Percentiles rank a stretch among this genome's conserved stretches.
phyloP scores from a whole-genome alignment of 495 filamentous ascomycete genomes.

The Penicillium longicatenatum region DNA sequence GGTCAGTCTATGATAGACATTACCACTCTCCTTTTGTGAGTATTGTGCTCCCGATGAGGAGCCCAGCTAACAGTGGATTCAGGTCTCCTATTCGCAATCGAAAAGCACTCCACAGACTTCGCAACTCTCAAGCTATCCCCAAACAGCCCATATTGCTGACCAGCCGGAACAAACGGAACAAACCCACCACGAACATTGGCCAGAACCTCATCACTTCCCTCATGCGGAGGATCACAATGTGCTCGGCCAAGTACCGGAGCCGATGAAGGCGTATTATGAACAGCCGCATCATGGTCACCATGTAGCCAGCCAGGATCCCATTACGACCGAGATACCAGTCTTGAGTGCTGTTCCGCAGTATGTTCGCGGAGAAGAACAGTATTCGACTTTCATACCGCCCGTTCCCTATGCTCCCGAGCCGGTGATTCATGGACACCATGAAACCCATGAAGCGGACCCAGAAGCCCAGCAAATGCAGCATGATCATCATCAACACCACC shows the following conservation, averaged over 20 bases:
- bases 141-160: neutral
- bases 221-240: slow-evolving; percentile 4
- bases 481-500: neutral
- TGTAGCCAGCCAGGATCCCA: neutral
- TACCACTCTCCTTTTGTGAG: slow-evolving; percentile 53
- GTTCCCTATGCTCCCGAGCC: slow-evolving; percentile 17
- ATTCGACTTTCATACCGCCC: slow-evolving; percentile 36
- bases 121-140: neutral
- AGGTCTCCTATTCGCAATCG: slow-evolving; percentile 18
- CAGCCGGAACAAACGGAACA: neutral
- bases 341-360: slow-evolving; percentile 46
- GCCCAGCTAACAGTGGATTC: slow-evolving; percentile 13
- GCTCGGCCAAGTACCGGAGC: slow-evolving; percentile 5
- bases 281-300: slow-evolving; percentile 8
- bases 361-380: slow-evolving; percentile 48
- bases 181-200: slow-evolving; percentile 10
- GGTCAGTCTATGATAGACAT: slow-evolving; percentile 88
- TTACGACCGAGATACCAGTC: slow-evolving; percentile 16
- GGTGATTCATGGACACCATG: slow-evolving; percentile 11
- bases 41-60: neutral
- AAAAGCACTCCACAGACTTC: slow-evolving; percentile 1
- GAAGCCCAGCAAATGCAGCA: slow-evolving; percentile 1
- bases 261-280: neutral
- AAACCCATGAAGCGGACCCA: slow-evolving; percentile 10
- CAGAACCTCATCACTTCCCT: slow-evolving; percentile 10